These are phyloP conservation scores for Dorcoceras hygrometricum DNA, from an alignment of 257 asterid species.

Conservation along the genomic window DNA sequence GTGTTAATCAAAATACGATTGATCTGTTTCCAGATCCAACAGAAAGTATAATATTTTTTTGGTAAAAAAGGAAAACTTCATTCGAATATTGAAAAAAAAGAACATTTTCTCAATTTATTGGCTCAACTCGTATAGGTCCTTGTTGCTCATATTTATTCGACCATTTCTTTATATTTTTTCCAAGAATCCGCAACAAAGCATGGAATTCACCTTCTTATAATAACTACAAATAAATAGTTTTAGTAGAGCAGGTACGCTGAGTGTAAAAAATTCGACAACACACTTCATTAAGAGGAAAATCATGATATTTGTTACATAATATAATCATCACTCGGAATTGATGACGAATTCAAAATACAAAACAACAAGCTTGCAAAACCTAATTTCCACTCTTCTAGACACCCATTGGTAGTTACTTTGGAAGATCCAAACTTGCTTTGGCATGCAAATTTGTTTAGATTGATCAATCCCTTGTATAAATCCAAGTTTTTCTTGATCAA, in stretches of 20 bases:
- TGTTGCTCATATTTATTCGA: not conserved
- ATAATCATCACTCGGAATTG: not conserved
- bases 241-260: not conserved
- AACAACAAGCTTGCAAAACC: slow-evolving; percentile 34
- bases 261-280: not conserved
- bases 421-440: slow-evolving; percentile 34
- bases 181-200: not conserved
- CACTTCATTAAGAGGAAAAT: not conserved
- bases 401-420: slow-evolving; percentile 24
- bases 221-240: too few relatives aligned
- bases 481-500: slow-evolving; percentile 4
- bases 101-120: too few relatives aligned
- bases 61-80: too few relatives aligned
- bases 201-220: not conserved
- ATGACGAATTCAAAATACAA: slow-evolving; percentile 36
- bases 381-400: slow-evolving; percentile 31
- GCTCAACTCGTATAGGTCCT: not conserved
- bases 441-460: slow-evolving; percentile 28
- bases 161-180: not conserved
- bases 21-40: too few relatives aligned
- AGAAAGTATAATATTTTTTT: too few relatives aligned
- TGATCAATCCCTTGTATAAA: not conserved
- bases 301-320: too few relatives aligned
- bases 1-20: too few relatives aligned
- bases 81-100: too few relatives aligned